Evolutionary conservation across 2,329 filamentous ascomycete species (phyloP).

Genomic region (Purpureocillium takamizusanense): DNA sequence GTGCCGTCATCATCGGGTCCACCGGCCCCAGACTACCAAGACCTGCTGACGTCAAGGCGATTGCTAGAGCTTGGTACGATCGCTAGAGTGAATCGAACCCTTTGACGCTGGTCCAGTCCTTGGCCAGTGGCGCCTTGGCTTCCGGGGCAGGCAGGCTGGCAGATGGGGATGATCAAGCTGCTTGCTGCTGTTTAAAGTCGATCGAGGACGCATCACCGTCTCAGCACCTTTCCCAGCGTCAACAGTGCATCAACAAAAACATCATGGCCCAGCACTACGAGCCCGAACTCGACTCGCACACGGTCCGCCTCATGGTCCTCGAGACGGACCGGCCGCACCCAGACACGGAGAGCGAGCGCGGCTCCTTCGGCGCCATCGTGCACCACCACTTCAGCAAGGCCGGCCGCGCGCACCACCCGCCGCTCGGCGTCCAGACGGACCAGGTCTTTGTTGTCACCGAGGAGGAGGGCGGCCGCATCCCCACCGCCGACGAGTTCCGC

Average conservation of each 20-base stretch:
- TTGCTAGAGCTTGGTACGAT: too few species aligned
- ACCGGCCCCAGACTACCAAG: too few species aligned
- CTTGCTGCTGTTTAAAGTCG: background rate
- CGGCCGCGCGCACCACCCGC: slow-evolving; percentile 42
- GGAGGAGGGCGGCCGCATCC: slow-evolving; percentile 36
- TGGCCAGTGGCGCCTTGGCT: too few species aligned
- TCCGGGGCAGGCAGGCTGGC: too few species aligned
- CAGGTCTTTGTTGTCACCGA: slow-evolving; percentile 43
- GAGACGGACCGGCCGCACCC: slow-evolving; percentile 49
- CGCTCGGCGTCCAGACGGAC: slow-evolving; percentile 43
- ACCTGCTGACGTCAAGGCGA: too few species aligned
- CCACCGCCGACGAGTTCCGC: slow-evolving; percentile 40
- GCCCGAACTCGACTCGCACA: slow-evolving; percentile 13
- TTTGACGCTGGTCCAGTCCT: too few species aligned
- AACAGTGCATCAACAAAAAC: too few species aligned
- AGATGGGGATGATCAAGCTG: too few species aligned
- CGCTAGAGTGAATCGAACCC: too few species aligned
- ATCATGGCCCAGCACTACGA: slow-evolving; percentile 17
- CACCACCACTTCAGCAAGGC: slow-evolving; percentile 39
- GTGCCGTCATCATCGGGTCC: too few species aligned
- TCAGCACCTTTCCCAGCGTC: too few species aligned
- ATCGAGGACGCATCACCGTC: too few species aligned
- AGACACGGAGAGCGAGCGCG: slow-evolving; percentile 33
- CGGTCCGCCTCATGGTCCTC: slow-evolving; percentile 38
- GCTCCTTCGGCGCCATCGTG: slow-evolving; percentile 45